These are phyloP conservation scores for Aureobasidium sp. DNA, from an alignment of 2,329 filamentous ascomycete genomes.

Conservation along the genomic window DNA sequence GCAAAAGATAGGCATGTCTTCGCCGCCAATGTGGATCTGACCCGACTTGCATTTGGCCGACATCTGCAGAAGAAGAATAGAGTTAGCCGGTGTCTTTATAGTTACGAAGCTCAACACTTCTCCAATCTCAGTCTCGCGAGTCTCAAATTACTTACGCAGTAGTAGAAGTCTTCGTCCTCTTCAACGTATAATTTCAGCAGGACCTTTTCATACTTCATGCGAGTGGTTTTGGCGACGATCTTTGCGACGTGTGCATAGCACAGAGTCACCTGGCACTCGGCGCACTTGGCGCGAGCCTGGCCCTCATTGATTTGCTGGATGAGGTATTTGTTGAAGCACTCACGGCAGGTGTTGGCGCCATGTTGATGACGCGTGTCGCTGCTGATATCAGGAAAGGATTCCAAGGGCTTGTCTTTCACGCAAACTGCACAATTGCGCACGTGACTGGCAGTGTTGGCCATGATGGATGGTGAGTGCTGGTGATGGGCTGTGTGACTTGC, in stretches of 20 bases:
- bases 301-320: neutral
- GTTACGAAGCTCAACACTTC: too few species aligned
- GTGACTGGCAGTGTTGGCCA: neutral
- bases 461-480: neutral
- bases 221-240: neutral
- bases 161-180: conserved; percentile 19
- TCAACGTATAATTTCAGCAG: conserved; percentile 13
- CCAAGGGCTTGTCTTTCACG: neutral
- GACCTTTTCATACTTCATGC: neutral
- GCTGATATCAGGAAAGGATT: neutral
- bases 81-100: neutral
- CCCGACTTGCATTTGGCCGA: conserved; percentile 20
- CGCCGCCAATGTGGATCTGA: conserved; percentile 20
- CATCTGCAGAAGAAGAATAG: neutral
- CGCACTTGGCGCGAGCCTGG: neutral
- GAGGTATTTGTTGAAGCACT: neutral
- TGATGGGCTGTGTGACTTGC: neutral
- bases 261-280: neutral
- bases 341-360: neutral
- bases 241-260: neutral
- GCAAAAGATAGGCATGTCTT: conserved; percentile 22
- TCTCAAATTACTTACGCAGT: conserved; percentile 14
- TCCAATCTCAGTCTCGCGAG: neutral
- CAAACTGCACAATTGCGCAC: neutral
- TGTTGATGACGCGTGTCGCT: neutral